Evolutionary conservation across 2,329 filamentous ascomycete genomes (phyloP), one percentile per base, ranked within the genome.

Genomic region (Calonectria naviculata): DNA sequence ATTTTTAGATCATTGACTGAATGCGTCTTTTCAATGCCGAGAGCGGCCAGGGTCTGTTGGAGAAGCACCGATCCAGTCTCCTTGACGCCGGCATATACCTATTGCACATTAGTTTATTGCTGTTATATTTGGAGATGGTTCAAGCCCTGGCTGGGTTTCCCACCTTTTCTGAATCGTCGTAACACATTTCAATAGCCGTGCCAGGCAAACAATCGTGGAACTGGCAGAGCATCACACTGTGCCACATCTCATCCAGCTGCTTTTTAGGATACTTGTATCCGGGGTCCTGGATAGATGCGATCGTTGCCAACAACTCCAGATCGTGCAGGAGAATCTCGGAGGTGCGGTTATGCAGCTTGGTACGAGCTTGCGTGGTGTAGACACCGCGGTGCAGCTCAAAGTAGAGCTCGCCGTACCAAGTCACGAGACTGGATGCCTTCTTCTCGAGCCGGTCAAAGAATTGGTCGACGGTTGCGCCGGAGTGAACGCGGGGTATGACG

Each of bases 401-500:
- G 85, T 99, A 99, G 7, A 99, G 89, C 85, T 99, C 97, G 46
- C 97, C 97, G 81, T 98, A 98, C 97, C 97, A 99, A 1, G 97
- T 98, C 26, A 95, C 56, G 94, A 67, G 98, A 92, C 21, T 94
- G 89, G 3, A 91, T 82, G 34, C 91, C 84, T 95, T 97, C 83
- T 93, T 90, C 82, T 98, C 93, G 4, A 99, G 87, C 62, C 90
- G 89, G 76, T 93, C 93, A 80, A 98, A 98, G 87, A 98, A 98
- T 78, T 98, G 94, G 71, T 98, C 96, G 15, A 98, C 96, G 1
- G 94, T 95, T 66, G 91, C 89, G 47, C 95, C 96, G 87, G 98
- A 91, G 80, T 97, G 94, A 67, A 98, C 91, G 74, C 95, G 93
- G 12, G 96, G 96, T 47, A 98, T 87, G 19, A 78, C 80, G 13